A percentile compares a stretch with the other conserved stretches of the same genome.
Evolutionary conservation across 1,284 basidiomycete species (phyloP).

Genomic region (Trichosporon coremiiforme): DNA sequence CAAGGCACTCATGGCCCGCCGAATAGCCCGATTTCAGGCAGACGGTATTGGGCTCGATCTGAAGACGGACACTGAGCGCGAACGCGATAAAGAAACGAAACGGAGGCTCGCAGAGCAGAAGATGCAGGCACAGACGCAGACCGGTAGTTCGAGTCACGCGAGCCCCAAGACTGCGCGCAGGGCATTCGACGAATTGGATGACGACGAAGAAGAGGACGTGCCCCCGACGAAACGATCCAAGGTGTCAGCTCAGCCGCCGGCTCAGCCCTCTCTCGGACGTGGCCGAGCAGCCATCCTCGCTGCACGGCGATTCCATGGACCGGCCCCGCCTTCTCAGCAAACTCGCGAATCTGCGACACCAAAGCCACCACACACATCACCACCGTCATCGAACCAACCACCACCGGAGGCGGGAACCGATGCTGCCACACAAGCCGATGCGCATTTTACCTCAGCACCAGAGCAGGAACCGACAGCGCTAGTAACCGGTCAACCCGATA

Average conservation of each 20-base stretch:
- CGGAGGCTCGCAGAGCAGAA: slow-evolving; percentile 7
- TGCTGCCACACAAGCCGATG: neutral
- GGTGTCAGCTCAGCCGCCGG: neutral
- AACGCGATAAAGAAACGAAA: slow-evolving; percentile 23
- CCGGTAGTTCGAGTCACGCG: neutral
- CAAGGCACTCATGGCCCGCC: slow-evolving; percentile 26
- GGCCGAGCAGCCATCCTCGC: neutral
- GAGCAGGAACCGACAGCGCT: no score
- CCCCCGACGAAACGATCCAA: neutral
- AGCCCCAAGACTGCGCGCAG: neutral
- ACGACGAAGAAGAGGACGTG: neutral
- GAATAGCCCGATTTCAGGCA: slow-evolving; percentile 31
- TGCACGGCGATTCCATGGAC: neutral
- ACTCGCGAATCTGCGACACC: neutral
- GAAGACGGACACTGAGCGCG: slow-evolving; percentile 38
- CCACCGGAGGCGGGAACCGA: no score
- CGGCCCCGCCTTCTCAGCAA: neutral
- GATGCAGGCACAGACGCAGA: neutral
- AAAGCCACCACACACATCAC: neutral
- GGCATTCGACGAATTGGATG: neutral
- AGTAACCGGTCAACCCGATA: neutral
- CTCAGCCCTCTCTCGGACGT: neutral
- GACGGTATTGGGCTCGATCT: slow-evolving; percentile 37
- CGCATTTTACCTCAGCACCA: neutral
- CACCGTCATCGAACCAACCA: neutral